Evolutionary conservation across 192 early-diverging fungal genomes (phyloP).

Genomic region (Kappamyces sp.): DNA sequence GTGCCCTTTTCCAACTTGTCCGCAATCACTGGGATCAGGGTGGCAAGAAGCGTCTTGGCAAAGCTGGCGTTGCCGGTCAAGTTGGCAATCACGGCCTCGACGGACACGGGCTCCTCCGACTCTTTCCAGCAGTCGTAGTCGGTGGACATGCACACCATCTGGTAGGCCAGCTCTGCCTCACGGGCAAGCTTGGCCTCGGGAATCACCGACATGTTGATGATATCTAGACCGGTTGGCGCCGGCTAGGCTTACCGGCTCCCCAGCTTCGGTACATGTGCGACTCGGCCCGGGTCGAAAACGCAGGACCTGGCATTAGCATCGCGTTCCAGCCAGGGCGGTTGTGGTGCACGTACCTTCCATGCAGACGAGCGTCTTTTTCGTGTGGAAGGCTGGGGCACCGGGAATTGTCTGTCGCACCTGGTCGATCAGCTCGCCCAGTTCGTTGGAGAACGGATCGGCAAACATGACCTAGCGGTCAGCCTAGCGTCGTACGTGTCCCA

Average conservation of each 20-base stretch:
- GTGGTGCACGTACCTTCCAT: no score
- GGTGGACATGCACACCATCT: slow-evolving; percentile 98
- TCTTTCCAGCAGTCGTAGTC: slow-evolving; percentile 87
- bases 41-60: slow-evolving; percentile 71
- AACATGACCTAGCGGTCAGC: slow-evolving; percentile 44
- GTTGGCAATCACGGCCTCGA: slow-evolving; percentile 84
- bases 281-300: slow-evolving; percentile 96
- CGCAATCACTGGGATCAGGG: slow-evolving; percentile 73
- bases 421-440: slow-evolving; percentile 67
- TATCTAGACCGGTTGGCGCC: no score
- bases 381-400: slow-evolving; percentile 65
- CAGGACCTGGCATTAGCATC: slow-evolving; percentile 89
- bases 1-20: slow-evolving; percentile 47
- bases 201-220: slow-evolving; percentile 98
- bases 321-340: no score
- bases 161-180: slow-evolving; percentile 98
- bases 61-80: slow-evolving; percentile 77
- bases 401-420: slow-evolving; percentile 32
- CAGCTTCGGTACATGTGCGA: slow-evolving; percentile 92
- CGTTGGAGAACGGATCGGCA: slow-evolving; percentile 85
- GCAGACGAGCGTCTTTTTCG: slow-evolving; percentile 81
- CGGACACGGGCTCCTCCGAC: slow-evolving; percentile 48
- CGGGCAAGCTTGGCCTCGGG: slow-evolving; percentile 96
- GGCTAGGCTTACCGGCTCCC: no score
- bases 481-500: slow-evolving; percentile 67